phyloP scores from a whole-genome alignment of 148 eudicot genomes.

The Dianthus caryophyllus region DNA sequence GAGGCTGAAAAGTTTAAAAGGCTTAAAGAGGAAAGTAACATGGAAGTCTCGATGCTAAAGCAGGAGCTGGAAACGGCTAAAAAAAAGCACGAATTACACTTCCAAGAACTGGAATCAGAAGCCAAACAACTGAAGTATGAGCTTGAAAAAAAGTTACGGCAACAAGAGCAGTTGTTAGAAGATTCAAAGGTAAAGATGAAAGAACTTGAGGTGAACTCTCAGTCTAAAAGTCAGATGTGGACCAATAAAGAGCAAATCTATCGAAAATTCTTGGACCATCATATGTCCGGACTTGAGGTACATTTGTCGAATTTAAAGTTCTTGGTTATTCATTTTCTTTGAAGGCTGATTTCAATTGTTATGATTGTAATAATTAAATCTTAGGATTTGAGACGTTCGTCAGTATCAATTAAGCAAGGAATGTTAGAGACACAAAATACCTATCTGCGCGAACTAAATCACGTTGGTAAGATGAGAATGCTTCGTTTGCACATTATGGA shows the following conservation, averaged over 20 bases:
- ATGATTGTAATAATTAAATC: constrained; percentile 16
- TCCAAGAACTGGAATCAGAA: constrained; percentile 40
- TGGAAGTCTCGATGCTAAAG: constrained; percentile 33
- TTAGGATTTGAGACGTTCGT: constrained; percentile 74
- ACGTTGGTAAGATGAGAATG: constrained; percentile 48
- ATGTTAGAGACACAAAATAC: constrained; percentile 52
- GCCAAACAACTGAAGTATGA: constrained; percentile 35
- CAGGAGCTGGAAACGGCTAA: constrained; percentile 45
- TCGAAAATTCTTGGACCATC: constrained; percentile 50
- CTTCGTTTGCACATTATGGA: background rate
- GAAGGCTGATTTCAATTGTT: constrained; percentile 8
- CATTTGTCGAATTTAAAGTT: constrained; percentile 16
- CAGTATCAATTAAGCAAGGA: constrained; percentile 68
- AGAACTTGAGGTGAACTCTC: constrained; percentile 51
- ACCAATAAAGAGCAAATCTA: constrained; percentile 52
- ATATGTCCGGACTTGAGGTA: constrained; percentile 67
- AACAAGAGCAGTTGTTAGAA: constrained; percentile 36
- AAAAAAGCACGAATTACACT: constrained; percentile 42
- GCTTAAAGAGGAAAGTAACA: constrained; percentile 41
- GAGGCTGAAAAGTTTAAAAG: constrained; percentile 36
- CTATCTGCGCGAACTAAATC: constrained; percentile 56
- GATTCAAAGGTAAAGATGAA: constrained; percentile 47
- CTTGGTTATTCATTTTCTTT: constrained; percentile 9
- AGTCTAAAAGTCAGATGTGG: constrained; percentile 45
- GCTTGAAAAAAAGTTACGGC: constrained; percentile 53